phyloP scores from a whole-genome alignment of 139 green algal species.

The Edaphochlamys debaryana region DNA sequence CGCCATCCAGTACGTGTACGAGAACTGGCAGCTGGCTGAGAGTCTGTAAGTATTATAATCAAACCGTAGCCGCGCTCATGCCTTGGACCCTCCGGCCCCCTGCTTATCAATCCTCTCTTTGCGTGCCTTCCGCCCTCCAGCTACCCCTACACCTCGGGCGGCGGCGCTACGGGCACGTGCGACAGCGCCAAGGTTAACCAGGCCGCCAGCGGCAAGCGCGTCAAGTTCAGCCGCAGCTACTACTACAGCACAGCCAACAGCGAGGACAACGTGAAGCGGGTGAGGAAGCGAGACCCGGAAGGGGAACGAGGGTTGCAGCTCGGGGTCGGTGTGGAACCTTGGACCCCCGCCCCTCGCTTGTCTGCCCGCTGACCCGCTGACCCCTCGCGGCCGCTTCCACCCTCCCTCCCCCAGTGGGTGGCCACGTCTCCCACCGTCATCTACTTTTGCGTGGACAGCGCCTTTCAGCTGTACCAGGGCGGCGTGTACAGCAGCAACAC shows the following conservation, averaged over 20 bases:
- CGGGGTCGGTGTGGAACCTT: not conserved
- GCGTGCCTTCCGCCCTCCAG: too few relatives aligned
- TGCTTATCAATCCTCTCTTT: too few relatives aligned
- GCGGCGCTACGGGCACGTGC: not conserved
- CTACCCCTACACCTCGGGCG: too few relatives aligned
- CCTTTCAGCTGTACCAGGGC: constrained; percentile 12
- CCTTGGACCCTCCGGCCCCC: not conserved
- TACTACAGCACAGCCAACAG: not conserved
- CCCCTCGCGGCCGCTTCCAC: not conserved
- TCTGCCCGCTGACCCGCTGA: too few relatives aligned
- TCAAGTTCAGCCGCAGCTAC: not conserved
- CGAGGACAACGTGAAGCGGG: not conserved
- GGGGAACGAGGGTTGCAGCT: not conserved
- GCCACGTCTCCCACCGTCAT: not conserved
- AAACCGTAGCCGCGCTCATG: not conserved
- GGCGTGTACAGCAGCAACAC: constrained; percentile 5
- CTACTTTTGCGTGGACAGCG: constrained; percentile 1
- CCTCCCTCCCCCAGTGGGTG: not conserved
- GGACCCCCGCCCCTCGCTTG: not conserved
- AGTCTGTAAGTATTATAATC: not conserved
- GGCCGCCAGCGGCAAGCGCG: not conserved
- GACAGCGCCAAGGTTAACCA: not conserved
- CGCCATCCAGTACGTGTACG: not conserved
- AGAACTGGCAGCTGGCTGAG: not conserved
- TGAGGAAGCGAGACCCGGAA: too few relatives aligned